A percentile compares a stretch with the other conserved stretches of the same genome.
Evolutionary conservation across 2,329 filamentous ascomycete genomes (phyloP).

Genomic region (Byssochlamys sp.): DNA sequence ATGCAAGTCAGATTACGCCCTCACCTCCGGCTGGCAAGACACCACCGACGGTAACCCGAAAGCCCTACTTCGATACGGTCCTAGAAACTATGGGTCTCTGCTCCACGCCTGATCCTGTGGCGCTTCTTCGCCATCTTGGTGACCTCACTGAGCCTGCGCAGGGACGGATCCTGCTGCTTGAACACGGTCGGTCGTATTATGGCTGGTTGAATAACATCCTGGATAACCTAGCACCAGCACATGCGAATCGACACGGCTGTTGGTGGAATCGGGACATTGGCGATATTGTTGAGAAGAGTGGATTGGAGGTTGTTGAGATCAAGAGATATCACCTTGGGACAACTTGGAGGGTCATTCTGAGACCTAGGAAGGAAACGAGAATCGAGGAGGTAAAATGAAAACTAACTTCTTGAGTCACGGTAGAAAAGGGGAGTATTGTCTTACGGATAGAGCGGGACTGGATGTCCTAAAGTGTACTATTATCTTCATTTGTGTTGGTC

Average conservation of each 20-base stretch:
- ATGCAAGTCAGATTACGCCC: slow-evolving; percentile 23
- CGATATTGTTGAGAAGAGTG: slow-evolving; percentile 38
- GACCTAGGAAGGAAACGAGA: slow-evolving; percentile 14
- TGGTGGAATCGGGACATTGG: slow-evolving; percentile 47
- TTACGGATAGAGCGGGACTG: background rate
- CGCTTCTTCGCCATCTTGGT: slow-evolving; percentile 32
- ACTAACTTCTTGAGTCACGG: background rate
- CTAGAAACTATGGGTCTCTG: slow-evolving; percentile 44
- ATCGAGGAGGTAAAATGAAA: background rate
- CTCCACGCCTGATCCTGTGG: slow-evolving; percentile 36
- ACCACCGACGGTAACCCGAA: background rate
- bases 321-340: slow-evolving; percentile 41
- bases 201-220: slow-evolving; percentile 39
- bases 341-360: slow-evolving; percentile 36
- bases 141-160: slow-evolving; percentile 28
- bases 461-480: background rate
- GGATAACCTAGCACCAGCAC: slow-evolving; percentile 38
- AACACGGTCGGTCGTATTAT: slow-evolving; percentile 41
- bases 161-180: slow-evolving; percentile 39
- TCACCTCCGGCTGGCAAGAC: slow-evolving; percentile 1
- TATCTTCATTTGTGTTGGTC: background rate
- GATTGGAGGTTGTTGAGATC: slow-evolving; percentile 38
- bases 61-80: slow-evolving; percentile 35
- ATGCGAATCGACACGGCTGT: slow-evolving; percentile 43
- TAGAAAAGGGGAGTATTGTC: background rate